Evolutionary conservation across 108 stramenopile species (phyloP), one percentile per base, ranked within the genome.

Genomic region (Skeletonema costatum): DNA sequence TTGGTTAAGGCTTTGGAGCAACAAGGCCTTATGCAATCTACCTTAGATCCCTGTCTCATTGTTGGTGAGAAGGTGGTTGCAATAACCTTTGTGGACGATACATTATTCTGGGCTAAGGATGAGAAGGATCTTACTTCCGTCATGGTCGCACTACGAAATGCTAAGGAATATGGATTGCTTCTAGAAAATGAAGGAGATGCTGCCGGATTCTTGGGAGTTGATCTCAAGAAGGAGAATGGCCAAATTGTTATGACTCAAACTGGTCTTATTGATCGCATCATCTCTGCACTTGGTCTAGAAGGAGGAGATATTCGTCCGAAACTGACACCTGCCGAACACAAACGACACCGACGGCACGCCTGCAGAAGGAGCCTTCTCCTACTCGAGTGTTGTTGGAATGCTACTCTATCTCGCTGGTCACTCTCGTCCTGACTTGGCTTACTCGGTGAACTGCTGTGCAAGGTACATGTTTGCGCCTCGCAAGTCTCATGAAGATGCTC

Each of bases 11-110:
- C 60, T 7, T 59, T 88, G 0, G 35, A 32, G 13, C 33, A 68
- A 0, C 46, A 65, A 64, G 56, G 41, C 35, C 36, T 81, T 42
- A 38, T 61, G 67, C 69, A 75, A 36, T 66, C 76, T 8, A 12
- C 60, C 2, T 16, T 73, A 13, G 88, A 87, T 60, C 87, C 83
- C 17, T 90, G 89, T 44, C 64, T 90, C 19, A 84, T 88, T 39
- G 38, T 80, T 51, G 62, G 60, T 0, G 10, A 39, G 0, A 56
- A 68, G 1, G 31, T 86, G 7, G 74, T 88, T 17, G 59, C 78
- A 3, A 62, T 88, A 5, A 13, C 66, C 0, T 90, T 85, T 60
- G 85, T 87, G 30, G 83, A 87, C 41, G 89, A 87, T 4, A n/a
- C n/a, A n/a, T 32, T 80, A 0, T 42, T 76, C 38, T 62, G 36